A percentile compares a stretch with the other conserved stretches of the same genome.
Evolutionary conservation across 2,329 filamentous ascomycete genomes (phyloP).

Genomic region (Talaromyces islandicus): DNA sequence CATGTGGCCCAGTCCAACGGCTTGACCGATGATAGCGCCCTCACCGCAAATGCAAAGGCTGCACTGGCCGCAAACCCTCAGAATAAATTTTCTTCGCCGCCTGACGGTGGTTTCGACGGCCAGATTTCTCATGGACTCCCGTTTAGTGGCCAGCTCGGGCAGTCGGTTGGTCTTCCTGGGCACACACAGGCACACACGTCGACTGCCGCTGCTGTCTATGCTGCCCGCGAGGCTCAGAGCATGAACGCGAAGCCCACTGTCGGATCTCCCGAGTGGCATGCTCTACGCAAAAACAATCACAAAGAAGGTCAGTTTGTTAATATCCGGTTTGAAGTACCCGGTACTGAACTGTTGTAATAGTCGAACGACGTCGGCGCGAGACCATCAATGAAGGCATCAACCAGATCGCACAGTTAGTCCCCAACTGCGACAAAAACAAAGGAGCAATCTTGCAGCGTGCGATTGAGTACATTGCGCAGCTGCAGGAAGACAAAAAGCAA

Average conservation of each 20-base stretch:
- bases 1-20: constrained; percentile 50
- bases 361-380: constrained; percentile 91
- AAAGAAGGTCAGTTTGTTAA: constrained; percentile 73
- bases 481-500: constrained; percentile 48
- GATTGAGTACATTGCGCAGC: constrained; percentile 87
- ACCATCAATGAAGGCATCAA: constrained; percentile 99
- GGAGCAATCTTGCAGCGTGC: constrained; percentile 91
- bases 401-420: constrained; percentile 94
- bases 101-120: constrained; percentile 32
- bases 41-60: constrained; percentile 39
- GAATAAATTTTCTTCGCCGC: constrained; percentile 40
- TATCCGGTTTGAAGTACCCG: constrained; percentile 12
- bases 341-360: constrained; percentile 50
- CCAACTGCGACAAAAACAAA: constrained; percentile 98
- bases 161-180: constrained; percentile 12
- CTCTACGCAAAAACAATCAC: constrained; percentile 93
- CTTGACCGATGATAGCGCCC: constrained; percentile 40
- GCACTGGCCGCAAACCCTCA: constrained; percentile 40
- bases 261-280: constrained; percentile 98
- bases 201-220: constrained; percentile 54
- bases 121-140: constrained; percentile 29
- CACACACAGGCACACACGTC: constrained; percentile 39
- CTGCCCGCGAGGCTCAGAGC: constrained; percentile 47
- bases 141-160: constrained; percentile 36
- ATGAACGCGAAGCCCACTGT: constrained; percentile 71